Percentiles rank a stretch among this genome's conserved stretches.
Conservation (phyloP, 2,329 filamentous ascomycete species). For the Penicillium sp. region DNA sequence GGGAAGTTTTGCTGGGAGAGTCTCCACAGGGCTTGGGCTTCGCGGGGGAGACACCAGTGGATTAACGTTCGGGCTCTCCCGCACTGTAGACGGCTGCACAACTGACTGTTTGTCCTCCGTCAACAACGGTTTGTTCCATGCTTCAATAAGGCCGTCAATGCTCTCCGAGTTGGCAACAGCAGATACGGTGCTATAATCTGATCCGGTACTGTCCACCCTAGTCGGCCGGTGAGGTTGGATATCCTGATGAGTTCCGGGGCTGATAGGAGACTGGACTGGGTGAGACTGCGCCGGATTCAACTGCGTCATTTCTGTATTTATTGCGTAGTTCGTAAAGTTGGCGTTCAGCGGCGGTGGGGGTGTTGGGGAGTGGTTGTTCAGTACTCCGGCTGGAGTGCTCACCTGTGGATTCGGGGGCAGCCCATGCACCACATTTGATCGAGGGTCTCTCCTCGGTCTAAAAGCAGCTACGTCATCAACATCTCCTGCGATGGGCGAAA, state of each 20-base stretch:
- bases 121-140: constrained; percentile 45
- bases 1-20: background rate
- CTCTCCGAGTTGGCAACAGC: constrained; percentile 37
- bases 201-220: constrained; percentile 37
- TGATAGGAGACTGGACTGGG: constrained; percentile 28
- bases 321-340: background rate
- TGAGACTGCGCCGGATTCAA: constrained; percentile 7
- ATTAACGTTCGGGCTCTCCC: constrained; percentile 6
- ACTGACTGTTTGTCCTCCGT: constrained; percentile 25
- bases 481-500: constrained; percentile 40
- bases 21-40: constrained; percentile 10
- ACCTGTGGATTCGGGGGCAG: constrained; percentile 22
- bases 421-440: constrained; percentile 15
- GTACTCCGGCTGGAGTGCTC: constrained; percentile 8
- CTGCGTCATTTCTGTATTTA: constrained; percentile 2
- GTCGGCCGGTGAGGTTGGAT: constrained; percentile 21
- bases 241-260: constrained; percentile 25
- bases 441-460: constrained; percentile 23
- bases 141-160: constrained; percentile 51
- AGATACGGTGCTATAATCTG: constrained; percentile 33
- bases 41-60: constrained; percentile 8
- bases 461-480: constrained; percentile 42
- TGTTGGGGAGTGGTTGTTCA: constrained; percentile 8
- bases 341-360: constrained; percentile 14
- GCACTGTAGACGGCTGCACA: constrained; percentile 20